Percentiles rank a stretch among this genome's conserved stretches.
Evolutionary conservation across 768 basidiomycete genomes (phyloP).

Genomic region (Exsudoporus frostii): DNA sequence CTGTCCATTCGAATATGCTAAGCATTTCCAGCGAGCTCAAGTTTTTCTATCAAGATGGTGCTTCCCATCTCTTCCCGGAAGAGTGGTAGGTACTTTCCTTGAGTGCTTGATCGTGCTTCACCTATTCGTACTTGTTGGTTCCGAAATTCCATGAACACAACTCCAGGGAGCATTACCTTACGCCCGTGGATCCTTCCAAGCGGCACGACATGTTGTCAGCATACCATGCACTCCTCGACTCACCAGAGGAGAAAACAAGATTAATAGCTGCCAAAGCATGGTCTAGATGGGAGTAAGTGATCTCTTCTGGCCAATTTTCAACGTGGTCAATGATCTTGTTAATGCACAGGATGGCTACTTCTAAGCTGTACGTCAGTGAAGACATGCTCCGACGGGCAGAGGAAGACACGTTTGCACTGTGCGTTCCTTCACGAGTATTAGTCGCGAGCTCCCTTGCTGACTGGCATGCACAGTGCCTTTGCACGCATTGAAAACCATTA

Average conservation of each 20-base stretch:
- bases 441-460: slow-evolving; percentile 4
- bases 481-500: slow-evolving; percentile 90
- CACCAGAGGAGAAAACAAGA: slow-evolving; percentile 62
- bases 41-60: slow-evolving; percentile 91
- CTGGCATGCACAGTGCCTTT: slow-evolving; percentile 57
- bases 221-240: slow-evolving; percentile 77
- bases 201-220: slow-evolving; percentile 79
- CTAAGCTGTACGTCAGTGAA: slow-evolving; percentile 67
- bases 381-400: slow-evolving; percentile 65
- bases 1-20: neutral
- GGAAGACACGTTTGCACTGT: slow-evolving; percentile 76
- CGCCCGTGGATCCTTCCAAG: slow-evolving; percentile 76
- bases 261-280: slow-evolving; percentile 77
- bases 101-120: neutral
- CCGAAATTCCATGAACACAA: neutral
- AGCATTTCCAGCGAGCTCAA: slow-evolving; percentile 57
- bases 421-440: slow-evolving; percentile 22
- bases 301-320: neutral
- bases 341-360: slow-evolving; percentile 71
- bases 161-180: slow-evolving; percentile 77
- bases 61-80: slow-evolving; percentile 81
- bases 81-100: slow-evolving; percentile 58
- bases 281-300: slow-evolving; percentile 85
- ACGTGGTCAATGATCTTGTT: neutral
- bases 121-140: neutral